Evolutionary conservation across 140 eudicot genomes (phyloP), one percentile per base, ranked within the genome.

Genomic region (Flaveria floridana): DNA sequence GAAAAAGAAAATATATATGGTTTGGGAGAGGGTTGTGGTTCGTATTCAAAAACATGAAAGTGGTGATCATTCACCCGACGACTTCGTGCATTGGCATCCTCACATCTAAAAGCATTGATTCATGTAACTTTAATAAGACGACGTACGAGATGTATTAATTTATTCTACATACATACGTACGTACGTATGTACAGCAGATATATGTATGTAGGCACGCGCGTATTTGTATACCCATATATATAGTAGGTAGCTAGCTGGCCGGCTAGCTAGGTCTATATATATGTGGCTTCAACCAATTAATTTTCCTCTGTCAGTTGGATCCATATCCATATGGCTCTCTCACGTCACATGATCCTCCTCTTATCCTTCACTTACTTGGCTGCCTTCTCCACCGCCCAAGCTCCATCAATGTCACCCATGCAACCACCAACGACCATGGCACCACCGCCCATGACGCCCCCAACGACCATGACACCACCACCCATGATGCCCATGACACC

Each of bases 361-460:
- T 28, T 62, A 62, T 62, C 68, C 44, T 62, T 62, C 46, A 14
- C 68, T 13, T 62, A 62, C 68, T 13, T 62, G 21, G 68, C 20
- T 23, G 16, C 16, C 65, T 58, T 58, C 37, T 58, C 65, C 46
- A 28, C 68, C 44, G 44, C 68, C 30, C 68, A 62, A 62, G 68
- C 68, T 62, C 68, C 68, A 28, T 62, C 68, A 28, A 62, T 62
- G 68, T 62, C 68, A 26, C 68, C 68, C 14, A 62, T 62, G 39
- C 26, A 1, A 18, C 19, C 4, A 13, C 68, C 68, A 1, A 14
- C 6, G 37, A 3, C 37, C 12, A 58, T 13, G 37, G 4, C 37
- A 30, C 37, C 37, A 3, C 37, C 2, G 1, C 68, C 68, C 2
- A 28, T 28, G 42, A 13, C 11, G 65, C 19, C 34, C 9, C 34